Evolutionary conservation across 169 alveolate species (phyloP).

Genomic region (Besnoitia besnoiti): DNA sequence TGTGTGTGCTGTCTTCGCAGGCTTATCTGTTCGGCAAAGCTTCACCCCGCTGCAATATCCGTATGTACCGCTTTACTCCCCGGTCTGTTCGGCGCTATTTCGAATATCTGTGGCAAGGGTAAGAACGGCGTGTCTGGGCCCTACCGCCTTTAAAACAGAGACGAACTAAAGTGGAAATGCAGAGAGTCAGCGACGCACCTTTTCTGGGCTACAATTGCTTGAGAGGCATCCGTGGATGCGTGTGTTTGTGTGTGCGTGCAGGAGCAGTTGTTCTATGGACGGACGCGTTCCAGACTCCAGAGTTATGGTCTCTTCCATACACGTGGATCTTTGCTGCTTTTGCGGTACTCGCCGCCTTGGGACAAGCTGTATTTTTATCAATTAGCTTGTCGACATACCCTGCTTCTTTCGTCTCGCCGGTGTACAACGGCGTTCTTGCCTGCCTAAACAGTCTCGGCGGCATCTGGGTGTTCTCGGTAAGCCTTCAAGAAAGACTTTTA

Average conservation of each 20-base stretch:
- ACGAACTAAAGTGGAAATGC: no score
- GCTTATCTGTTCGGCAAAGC: background rate
- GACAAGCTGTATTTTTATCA: constrained; percentile 9
- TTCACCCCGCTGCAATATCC: background rate
- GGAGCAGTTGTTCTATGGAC: constrained; percentile 31
- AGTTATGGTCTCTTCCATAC: background rate
- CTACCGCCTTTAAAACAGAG: no score
- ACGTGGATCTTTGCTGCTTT: constrained; percentile 29
- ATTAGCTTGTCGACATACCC: constrained; percentile 20
- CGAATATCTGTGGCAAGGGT: constrained; percentile 28
- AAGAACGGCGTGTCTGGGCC: background rate
- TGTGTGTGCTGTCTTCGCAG: background rate
- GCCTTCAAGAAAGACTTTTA: background rate
- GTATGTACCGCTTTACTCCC: constrained; percentile 20
- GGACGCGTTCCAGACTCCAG: constrained; percentile 10
- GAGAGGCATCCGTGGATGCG: no score
- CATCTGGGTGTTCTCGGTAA: constrained; percentile 33
- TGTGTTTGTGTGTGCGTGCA: background rate
- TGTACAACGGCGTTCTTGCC: constrained; percentile 22
- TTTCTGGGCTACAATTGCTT: no score
- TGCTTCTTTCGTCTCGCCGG: constrained; percentile 7
- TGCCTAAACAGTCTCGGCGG: constrained; percentile 31
- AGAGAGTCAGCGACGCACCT: no score
- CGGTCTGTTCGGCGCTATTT: background rate
- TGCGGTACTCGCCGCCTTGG: background rate